Evolutionary conservation across 371 early-diverging fungal species (phyloP), one percentile per base, ranked within the genome.

Genomic region (Apophysomyces ossiformis): DNA sequence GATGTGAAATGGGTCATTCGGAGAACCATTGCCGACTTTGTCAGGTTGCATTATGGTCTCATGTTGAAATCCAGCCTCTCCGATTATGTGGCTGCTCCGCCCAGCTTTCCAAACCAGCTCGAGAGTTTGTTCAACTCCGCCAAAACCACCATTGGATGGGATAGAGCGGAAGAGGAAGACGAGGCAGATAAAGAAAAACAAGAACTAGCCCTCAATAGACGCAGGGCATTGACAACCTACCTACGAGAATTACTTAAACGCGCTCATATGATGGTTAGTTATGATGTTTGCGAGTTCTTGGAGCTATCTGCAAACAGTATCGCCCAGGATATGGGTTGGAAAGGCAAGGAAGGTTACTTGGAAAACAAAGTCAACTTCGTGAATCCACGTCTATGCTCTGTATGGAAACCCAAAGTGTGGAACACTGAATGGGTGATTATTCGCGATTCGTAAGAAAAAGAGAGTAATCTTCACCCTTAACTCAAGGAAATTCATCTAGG

Each of bases 241-340:
- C 64, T 94, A 37, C 67, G 85, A 11, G 66, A 77, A 37, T 66
- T 92, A 15, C 68, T 93, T 7, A 71, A 78, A n/a, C 78, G 69
- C 16, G 79, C 90, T 36, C 91, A 89, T 60, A 78, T 90, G 73
- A 73, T 78, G 7, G 85, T 89, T 12, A 86, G 85, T 5, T 87
- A 84, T 63, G 92, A 93, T 63, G 72, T 95, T n/a, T 91, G 89
- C 69, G 92, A 90, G 50, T 95, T 95, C 67, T 69, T 95, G 60
- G 93, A 93, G 69, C 69, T 94, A 32, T 91, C 92, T 26, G 85
- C 88, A 7, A 79, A 88, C 61, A 91, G 92, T 54, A 85, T 94
- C 56, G 80, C 83, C n/a, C 87, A 85, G 54, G 91, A 90, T 64
- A 88, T 91, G 83, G 92, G 93, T 3, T 93, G 93, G 93, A 94